Conservation (phyloP, 805 yeast species). For the Candida hungchunana region DNA sequence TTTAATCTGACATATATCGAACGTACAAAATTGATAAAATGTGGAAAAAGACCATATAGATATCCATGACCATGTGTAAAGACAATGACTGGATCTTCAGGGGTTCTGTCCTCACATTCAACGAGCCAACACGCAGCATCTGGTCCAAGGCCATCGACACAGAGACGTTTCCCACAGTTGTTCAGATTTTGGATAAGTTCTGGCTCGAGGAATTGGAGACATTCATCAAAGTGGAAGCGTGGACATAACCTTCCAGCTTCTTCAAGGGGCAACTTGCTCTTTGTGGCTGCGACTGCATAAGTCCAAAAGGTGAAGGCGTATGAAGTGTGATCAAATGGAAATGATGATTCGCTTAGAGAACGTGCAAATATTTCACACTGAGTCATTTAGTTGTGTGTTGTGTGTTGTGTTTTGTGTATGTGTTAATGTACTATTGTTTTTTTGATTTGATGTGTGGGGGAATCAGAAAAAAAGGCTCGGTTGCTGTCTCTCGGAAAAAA, state of each 20-base stretch:
- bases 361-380: too few species aligned
- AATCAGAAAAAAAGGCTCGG: too few species aligned
- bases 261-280: neutral
- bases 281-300: neutral
- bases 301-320: neutral
- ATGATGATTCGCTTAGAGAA: too few species aligned
- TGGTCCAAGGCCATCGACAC: constrained; percentile 2
- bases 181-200: neutral
- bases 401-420: too few species aligned
- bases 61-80: constrained; percentile 13
- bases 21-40: too few species aligned
- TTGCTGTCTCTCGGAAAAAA: too few species aligned
- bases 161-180: neutral
- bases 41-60: neutral
- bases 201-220: neutral
- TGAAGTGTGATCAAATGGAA: neutral
- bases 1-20: too few species aligned
- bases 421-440: too few species aligned
- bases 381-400: too few species aligned
- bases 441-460: too few species aligned
- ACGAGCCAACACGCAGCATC: constrained; percentile 6
- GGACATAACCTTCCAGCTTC: neutral
- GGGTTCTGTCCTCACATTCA: constrained; percentile 27
- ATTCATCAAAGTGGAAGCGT: neutral
- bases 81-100: constrained; percentile 13